phyloP scores from a whole-genome alignment of 2,329 filamentous ascomycete species.

The Trichoderma sp. region DNA sequence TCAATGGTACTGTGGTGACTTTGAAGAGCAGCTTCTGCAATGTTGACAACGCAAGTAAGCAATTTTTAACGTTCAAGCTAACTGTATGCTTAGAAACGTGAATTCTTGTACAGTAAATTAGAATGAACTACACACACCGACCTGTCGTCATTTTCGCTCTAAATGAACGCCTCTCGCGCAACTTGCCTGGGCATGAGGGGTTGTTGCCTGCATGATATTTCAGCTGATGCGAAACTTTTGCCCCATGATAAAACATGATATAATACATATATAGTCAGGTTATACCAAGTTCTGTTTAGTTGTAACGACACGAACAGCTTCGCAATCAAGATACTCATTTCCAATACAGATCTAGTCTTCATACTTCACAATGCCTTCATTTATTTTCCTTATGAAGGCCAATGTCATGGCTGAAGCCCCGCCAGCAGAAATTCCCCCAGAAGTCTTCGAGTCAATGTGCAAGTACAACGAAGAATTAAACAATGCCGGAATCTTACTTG shows the following conservation, averaged over 20 bases:
- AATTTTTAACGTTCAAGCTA: background rate
- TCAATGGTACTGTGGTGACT: background rate
- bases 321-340: background rate
- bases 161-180: slow-evolving; percentile 1
- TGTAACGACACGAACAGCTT: background rate
- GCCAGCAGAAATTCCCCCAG: slow-evolving; percentile 17
- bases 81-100: background rate
- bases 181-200: background rate
- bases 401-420: slow-evolving; percentile 27
- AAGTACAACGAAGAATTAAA: slow-evolving; percentile 31
- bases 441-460: slow-evolving; percentile 29
- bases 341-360: background rate
- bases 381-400: slow-evolving; percentile 33
- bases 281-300: rapidly evolving
- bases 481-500: slow-evolving; percentile 30
- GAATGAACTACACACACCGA: background rate
- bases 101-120: too few species aligned
- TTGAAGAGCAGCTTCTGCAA: background rate
- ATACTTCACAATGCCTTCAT: slow-evolving; percentile 28
- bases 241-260: background rate
- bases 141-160: background rate
- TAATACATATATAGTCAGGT: background rate
- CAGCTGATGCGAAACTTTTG: background rate
- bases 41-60: background rate
- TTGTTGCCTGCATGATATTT: background rate